phyloP scores from a whole-genome alignment of 129 eudicot species.

The Tagetes patula region DNA sequence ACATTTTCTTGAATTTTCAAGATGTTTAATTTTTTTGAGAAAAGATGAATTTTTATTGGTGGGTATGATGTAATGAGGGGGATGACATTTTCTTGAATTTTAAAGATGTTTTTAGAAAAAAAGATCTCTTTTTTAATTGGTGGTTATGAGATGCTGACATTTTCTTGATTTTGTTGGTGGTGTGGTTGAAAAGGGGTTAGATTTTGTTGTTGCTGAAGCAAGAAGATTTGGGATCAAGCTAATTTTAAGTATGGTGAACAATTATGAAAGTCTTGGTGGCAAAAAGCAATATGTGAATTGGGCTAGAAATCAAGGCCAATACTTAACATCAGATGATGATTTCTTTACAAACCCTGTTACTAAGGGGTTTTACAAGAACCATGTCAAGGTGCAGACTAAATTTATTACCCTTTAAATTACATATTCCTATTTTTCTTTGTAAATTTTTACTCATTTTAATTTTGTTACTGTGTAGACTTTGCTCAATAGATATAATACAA shows the following conservation, averaged over 20 bases:
- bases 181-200: conserved; percentile 67
- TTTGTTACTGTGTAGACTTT: conserved; percentile 57
- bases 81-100: conserved; percentile 4
- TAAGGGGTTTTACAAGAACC: conserved; percentile 84
- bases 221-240: conserved; percentile 89
- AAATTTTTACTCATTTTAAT: background rate
- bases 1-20: background rate
- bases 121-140: background rate
- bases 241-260: conserved; percentile 78
- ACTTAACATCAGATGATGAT: conserved; percentile 78
- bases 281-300: conserved; percentile 96
- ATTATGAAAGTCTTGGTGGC: conserved; percentile 86
- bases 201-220: conserved; percentile 95
- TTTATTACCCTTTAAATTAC: background rate
- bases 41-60: background rate
- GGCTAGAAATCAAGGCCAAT: conserved; percentile 90
- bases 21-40: background rate
- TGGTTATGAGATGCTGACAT: conserved; percentile 29
- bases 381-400: conserved; percentile 50
- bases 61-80: background rate
- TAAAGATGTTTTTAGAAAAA: background rate
- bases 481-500: conserved; percentile 70
- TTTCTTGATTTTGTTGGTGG: conserved; percentile 19
- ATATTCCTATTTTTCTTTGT: background rate
- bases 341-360: conserved; percentile 77